Percentiles rank a stretch among this genome's conserved stretches.
Evolutionary conservation across 1,284 basidiomycete genomes (phyloP).

Genomic region (Ustilago hordei): DNA sequence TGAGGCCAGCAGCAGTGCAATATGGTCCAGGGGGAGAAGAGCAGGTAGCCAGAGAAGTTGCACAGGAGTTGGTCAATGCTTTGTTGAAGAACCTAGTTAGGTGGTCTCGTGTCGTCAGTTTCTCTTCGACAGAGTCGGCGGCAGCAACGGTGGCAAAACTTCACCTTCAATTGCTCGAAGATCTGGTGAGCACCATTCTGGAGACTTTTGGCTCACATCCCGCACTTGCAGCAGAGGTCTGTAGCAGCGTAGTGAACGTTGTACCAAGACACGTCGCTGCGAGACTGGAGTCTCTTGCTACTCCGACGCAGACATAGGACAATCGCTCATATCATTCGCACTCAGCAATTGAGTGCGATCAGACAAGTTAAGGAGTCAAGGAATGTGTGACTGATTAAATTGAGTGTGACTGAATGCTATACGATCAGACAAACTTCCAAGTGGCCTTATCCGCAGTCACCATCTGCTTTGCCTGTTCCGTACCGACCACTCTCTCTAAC

Average conservation of each 20-base stretch:
- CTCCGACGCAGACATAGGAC: slow-evolving; percentile 1
- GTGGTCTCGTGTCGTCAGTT: slow-evolving; percentile 2
- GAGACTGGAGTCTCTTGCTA: background rate
- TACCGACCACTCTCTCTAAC: slow-evolving; percentile 81
- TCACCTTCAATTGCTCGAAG: slow-evolving; percentile 5
- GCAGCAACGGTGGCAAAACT: background rate
- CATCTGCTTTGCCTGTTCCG: slow-evolving; percentile 56
- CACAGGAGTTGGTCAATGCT: background rate
- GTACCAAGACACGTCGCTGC: background rate
- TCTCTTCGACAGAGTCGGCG: background rate
- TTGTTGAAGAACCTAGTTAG: slow-evolving; percentile 12
- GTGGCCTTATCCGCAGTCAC: slow-evolving; percentile 47
- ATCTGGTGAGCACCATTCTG: slow-evolving; percentile 4
- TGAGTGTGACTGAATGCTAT: background rate
- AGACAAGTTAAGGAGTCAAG: background rate
- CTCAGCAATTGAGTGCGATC: background rate
- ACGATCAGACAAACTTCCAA: slow-evolving; percentile 61
- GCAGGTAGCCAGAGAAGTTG: slow-evolving; percentile 1
- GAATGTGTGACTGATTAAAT: background rate
- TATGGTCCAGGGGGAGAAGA: background rate
- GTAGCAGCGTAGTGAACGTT: background rate
- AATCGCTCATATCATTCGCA: background rate
- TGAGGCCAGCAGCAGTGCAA: slow-evolving; percentile 3
- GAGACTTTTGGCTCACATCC: background rate
- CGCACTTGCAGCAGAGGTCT: background rate